Percentiles rank a stretch among this genome's conserved stretches.
Evolutionary conservation across 768 basidiomycete genomes (phyloP).

Genomic region (Cystofilobasidium macerans): DNA sequence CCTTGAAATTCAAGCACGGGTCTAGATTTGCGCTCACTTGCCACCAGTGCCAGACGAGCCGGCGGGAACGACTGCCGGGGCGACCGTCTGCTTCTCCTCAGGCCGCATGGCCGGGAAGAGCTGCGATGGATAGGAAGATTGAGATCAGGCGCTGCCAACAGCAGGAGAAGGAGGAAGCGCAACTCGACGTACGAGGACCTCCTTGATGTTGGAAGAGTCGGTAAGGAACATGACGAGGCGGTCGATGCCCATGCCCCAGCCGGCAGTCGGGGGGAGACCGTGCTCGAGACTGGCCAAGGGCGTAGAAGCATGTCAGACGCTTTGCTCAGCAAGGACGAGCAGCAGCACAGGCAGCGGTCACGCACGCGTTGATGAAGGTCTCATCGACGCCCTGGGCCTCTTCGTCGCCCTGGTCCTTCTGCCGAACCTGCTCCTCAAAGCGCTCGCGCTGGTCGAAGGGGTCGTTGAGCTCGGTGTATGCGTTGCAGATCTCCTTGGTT

Average conservation of each 20-base stretch:
- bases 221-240: constrained; percentile 93
- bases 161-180: not conserved
- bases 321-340: not conserved
- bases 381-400: constrained; percentile 97
- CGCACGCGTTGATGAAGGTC: constrained; percentile 86
- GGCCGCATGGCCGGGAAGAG: constrained; percentile 98
- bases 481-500: constrained; percentile 96
- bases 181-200: constrained; percentile 50
- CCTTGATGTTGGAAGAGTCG: constrained; percentile 95
- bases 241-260: constrained; percentile 27
- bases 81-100: constrained; percentile 26
- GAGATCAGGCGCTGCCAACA: not conserved
- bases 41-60: constrained; percentile 16
- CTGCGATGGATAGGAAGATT: constrained; percentile 1
- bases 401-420: constrained; percentile 95
- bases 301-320: not conserved
- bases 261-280: constrained; percentile 70
- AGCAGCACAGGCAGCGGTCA: constrained; percentile 26
- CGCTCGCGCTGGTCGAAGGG: constrained; percentile 81
- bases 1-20: no score
- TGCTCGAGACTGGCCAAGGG: constrained; percentile 66
- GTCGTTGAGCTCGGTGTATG: constrained; percentile 99
- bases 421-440: constrained; percentile 82
- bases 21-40: constrained; percentile 10
- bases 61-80: constrained; percentile 21